Base-by-base conservation (phyloP, 2,329 filamentous ascomycete species). In the Stagonosporopsis cucurbitacearum region DNA sequence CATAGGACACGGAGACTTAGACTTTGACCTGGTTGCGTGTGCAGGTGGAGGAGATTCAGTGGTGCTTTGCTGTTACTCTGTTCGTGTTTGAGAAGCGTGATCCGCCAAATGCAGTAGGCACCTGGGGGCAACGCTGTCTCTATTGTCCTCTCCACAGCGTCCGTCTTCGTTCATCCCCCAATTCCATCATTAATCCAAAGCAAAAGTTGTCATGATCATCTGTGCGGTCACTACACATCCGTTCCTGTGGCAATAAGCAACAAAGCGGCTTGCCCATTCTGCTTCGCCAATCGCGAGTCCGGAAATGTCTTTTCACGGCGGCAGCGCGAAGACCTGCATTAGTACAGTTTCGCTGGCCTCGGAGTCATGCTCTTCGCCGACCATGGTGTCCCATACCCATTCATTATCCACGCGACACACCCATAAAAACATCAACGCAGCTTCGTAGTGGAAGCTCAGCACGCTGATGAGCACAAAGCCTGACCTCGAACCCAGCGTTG, bases 401-500 rank as follows among this genome's bases (percentile, higher is more conserved):
- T 25, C 5, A 23, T 20, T 23, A 2, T 33, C 5, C 28, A 47
- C 15, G 28, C 12, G 47, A 28, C 6, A 47, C 19, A n/a, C 3
- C 15, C 28, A 4, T 25, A 13, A 8, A 32, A n/a, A 7, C 6
- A 37, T 20, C 22, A 22, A 15, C 20, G 11, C 37, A 19, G 47
- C 47, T 56, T 56, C 41, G 20, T 36, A 46, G 35, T 43, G 30
- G 42, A 15, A 45, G 47, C 47, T 25, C 5, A 25, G 22, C 2
- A 46, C 47, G 47, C 53, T 51, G 47, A 56, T 56, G 53, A 51
- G 47, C 47, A 30, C 9, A 37, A 26, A 41, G n/a, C 32, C 42
- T 11, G n/a, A 25, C 15, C 32, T 25, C 46, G 47, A 47, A 39
- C 28, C 47, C 47, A 47, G 47, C 47, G 53, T 56, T 37, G 9